Evolutionary conservation across 306 rosid species (phyloP), one percentile per base, ranked within the genome.

Genomic region (Purshia tridentata): DNA sequence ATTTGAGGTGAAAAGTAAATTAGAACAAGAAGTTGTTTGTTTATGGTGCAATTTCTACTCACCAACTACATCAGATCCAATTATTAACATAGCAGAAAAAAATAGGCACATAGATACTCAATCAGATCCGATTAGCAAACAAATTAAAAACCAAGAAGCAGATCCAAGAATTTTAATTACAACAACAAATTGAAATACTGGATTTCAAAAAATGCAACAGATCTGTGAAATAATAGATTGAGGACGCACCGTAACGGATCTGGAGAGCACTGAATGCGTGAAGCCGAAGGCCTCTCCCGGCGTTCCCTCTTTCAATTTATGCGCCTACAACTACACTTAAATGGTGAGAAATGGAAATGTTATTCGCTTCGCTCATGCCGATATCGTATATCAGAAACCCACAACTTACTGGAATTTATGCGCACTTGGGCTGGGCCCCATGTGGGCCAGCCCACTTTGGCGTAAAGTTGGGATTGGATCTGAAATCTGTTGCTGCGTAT

Each of bases 11-110:
- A 45, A 37, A 65, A 23, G 5, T 41, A 39, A 55, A 70, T 4
- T 2, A 40, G 23, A 70, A 44, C 75, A 42, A 9, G 15, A 22
- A 42, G 54, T 23, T 42, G 53, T 16, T 45, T 20, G 23, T 35
- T 46, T 29, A 29, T 29, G 35, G 52, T 51, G 41, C 1, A 42
- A 45, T 64, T 39, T 67, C 71, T 39, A 65, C 7, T 23, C 40
- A 23, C 48, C 11, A 54, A 29, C 66, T 9, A 48, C 66, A 65
- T 35, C 63, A 65, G 72, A 75, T 75, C 72, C 72, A 46, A 23
- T 54, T 41, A 63, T 35, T 4, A 18, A 41, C 6, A 51, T 4
- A 22, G 53, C 75, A 19, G 2, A 72, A 72, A 23, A 15, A 71
- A 15, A 29, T 29, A 29, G 35, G 15, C 55, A 53, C 4, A 20